A percentile compares a stretch with the other conserved stretches of the same genome.
These are phyloP conservation scores for Pleurotus platypus DNA, from an alignment of 768 basidiomycete species.

Conservation along the genomic window DNA sequence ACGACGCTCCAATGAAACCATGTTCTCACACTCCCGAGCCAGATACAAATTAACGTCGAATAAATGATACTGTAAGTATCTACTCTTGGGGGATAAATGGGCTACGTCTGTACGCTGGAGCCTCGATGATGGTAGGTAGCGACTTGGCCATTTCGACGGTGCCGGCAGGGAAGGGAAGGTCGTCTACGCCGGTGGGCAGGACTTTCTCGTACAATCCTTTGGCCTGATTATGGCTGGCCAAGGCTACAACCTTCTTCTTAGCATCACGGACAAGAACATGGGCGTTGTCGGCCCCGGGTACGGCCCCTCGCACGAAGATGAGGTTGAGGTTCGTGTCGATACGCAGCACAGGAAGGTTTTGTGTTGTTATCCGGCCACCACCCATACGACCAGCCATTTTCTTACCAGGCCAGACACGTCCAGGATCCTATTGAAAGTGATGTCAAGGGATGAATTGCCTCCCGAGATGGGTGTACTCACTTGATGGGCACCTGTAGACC, in stretches of 20 bases:
- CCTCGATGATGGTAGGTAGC: constrained; percentile 63
- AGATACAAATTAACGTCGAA: background rate
- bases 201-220: constrained; percentile 75
- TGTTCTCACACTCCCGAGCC: background rate
- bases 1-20: too few species aligned
- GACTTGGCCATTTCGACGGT: constrained; percentile 69
- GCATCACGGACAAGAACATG: constrained; percentile 86
- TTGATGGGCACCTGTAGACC: constrained; percentile 94
- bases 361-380: constrained; percentile 72
- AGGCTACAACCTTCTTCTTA: constrained; percentile 75
- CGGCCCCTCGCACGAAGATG: constrained; percentile 86
- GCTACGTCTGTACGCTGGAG: constrained; percentile 68
- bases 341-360: constrained; percentile 87
- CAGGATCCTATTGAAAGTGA: constrained; percentile 69
- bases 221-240: constrained; percentile 60
- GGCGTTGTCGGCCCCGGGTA: constrained; percentile 87
- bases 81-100: constrained; percentile 78
- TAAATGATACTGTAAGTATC: constrained; percentile 11
- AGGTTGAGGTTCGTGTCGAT: constrained; percentile 85
- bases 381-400: constrained; percentile 98
- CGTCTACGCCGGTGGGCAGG: constrained; percentile 76
- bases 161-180: constrained; percentile 91
- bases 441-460: too few species aligned
- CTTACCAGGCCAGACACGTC: constrained; percentile 93
- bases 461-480: constrained; percentile 31